Evolutionary conservation across 2,329 filamentous ascomycete species (phyloP).

Genomic region (Colletotrichum tropicale): DNA sequence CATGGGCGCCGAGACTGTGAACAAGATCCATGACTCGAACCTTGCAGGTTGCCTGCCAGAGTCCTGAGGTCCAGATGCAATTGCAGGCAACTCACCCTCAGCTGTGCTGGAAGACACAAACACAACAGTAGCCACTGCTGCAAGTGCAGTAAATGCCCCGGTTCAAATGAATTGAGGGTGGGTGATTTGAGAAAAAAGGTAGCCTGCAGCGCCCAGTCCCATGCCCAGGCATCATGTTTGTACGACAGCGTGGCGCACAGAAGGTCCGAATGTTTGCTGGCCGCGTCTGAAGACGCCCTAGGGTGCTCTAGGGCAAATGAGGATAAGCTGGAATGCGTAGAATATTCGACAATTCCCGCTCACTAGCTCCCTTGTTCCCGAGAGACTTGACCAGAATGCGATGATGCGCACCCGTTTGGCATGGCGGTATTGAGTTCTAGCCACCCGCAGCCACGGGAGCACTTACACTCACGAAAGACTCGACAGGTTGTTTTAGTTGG

Average conservation of each 20-base stretch:
- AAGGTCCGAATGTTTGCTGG: not conserved
- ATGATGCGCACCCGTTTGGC: not conserved
- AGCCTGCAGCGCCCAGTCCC: not conserved
- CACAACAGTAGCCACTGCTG: not conserved
- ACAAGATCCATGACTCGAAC: conserved; percentile 2
- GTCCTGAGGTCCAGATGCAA: not conserved
- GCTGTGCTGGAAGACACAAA: not conserved
- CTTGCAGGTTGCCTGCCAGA: not conserved
- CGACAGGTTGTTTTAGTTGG: not conserved
- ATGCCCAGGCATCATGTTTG: not conserved
- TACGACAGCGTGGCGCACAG: not conserved
- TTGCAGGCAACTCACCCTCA: not conserved
- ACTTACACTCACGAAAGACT: not conserved
- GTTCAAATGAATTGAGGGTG: not conserved
- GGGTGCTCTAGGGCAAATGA: not conserved
- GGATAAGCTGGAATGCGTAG: not conserved
- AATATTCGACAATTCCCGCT: not conserved
- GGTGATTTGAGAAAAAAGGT: not conserved
- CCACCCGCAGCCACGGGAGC: not conserved
- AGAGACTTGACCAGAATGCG: not conserved
- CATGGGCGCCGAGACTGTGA: not conserved
- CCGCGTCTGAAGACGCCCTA: not conserved
- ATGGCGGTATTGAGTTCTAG: not conserved
- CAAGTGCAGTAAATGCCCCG: not conserved
- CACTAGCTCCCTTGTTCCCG: not conserved